A percentile compares a stretch with the other conserved stretches of the same genome.
phyloP scores from a whole-genome alignment of 805 yeast genomes.

The Pichia thaimueangensis region DNA sequence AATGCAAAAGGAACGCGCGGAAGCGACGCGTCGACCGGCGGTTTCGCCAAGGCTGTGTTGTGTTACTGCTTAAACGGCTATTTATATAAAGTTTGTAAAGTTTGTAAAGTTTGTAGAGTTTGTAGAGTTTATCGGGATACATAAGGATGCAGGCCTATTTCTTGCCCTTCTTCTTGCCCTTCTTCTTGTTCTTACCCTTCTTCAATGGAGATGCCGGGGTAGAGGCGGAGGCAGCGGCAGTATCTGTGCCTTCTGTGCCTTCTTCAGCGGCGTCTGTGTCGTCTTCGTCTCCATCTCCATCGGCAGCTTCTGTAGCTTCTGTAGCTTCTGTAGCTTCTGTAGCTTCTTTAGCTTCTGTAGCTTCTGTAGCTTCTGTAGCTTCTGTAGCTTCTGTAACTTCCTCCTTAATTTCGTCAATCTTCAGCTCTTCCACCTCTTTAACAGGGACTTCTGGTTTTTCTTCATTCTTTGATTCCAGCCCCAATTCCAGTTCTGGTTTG shows the following conservation, averaged over 20 bases:
- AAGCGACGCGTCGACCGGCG: no score
- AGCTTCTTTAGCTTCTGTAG: constrained; percentile 9
- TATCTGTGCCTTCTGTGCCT: neutral
- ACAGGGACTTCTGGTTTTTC: neutral
- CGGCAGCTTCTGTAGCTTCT: neutral
- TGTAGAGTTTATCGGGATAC: no score
- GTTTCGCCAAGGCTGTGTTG: no score
- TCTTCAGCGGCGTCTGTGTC: neutral
- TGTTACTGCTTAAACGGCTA: no score
- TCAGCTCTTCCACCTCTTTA: constrained; percentile 1
- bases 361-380: constrained; percentile 9
- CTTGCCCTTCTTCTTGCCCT: constrained; percentile 16
- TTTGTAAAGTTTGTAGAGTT: no score
- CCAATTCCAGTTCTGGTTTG: constrained; percentile 4
- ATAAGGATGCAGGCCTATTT: constrained; percentile 1
- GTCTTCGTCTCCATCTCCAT: neutral
- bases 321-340: constrained; percentile 30
- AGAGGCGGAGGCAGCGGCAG: neutral
- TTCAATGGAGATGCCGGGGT: no score
- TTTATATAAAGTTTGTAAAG: neutral
- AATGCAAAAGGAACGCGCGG: no score
- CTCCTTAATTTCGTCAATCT: neutral
- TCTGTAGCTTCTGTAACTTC: constrained; percentile 1
- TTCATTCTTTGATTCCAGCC: constrained; percentile 11
- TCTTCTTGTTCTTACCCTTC: constrained; percentile 12